Base-by-base conservation (phyloP, 495 filamentous ascomycete species). In the Neurospora sp. region DNA sequence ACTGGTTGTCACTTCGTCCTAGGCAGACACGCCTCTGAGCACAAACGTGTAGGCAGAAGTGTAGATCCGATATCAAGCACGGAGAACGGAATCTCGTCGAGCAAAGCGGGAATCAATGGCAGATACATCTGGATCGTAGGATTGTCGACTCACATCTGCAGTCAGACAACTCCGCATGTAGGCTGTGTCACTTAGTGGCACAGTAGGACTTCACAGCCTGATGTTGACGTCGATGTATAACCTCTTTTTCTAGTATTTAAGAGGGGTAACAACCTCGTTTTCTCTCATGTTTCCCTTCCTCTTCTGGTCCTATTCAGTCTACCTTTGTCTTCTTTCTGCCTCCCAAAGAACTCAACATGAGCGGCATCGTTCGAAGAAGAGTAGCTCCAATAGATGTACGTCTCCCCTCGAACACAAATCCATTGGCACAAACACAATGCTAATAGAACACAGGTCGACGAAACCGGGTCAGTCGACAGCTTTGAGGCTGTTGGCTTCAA, bases 401-500 rank as follows among this genome's bases (percentile, higher is more conserved):
- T 66, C n/a, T 27, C 11, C 12, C 10, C 46, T 53, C 9, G 14
- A n/a, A 35, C 35, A 35, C 35, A 12, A 27, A 37, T 31, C 59
- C 35, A 35, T 35, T 27, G 3, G 3, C 38, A 7, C 37, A 35
- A 20, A 11, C 5, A 35, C 16, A 20, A 69, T n/a, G 20, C 48
- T 69, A 38, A 71, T n/a, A 22, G 1, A 3, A 61, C 5, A 12
- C 69, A 74, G 69, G n/a, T 5, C 16, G 69, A 74, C 53, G 73
- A 71, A 14, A 31, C 48, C 9, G 39, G 10, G 71, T 79, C 79
- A 3, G 74, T 73, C 18, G 73, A 70, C 38, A 79, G 79, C 73
- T 80, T 76, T 35, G 77, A 79, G 73, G 77, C 79, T 20, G 73
- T 80, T 68, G 73, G 69, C 22, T 68, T 71, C 40, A 74, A 76